Evolutionary conservation across 768 basidiomycete species (phyloP).

Genomic region (Lentinula guzmanii): DNA sequence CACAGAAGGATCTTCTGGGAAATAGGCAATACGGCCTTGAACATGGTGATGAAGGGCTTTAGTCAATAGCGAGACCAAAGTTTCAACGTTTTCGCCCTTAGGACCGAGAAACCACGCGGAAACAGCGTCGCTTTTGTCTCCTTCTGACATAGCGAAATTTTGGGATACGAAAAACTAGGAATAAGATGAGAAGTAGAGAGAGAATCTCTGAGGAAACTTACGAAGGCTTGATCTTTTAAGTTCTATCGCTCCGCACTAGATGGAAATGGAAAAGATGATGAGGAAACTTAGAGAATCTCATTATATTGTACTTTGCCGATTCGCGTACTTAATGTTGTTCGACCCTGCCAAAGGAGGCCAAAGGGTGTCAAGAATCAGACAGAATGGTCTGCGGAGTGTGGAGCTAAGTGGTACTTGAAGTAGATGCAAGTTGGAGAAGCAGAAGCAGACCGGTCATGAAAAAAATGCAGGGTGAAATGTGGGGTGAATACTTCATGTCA

Average conservation of each 20-base stretch:
- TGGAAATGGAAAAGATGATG: not conserved
- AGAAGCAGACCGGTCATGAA: not conserved
- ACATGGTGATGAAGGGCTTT: not conserved
- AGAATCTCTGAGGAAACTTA: not conserved
- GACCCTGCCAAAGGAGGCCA: not conserved
- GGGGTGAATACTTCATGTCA: not conserved
- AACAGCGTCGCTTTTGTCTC: not conserved
- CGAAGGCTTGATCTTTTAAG: not conserved
- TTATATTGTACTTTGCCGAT: not conserved
- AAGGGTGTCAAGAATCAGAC: not conserved
- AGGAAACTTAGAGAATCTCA: not conserved
- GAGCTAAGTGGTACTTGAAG: not conserved
- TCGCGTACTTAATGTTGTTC: not conserved
- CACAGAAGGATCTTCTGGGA: not conserved
- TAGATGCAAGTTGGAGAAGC: not conserved
- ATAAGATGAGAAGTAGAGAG: not conserved
- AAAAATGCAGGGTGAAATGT: not conserved
- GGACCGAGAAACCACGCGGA: conserved; percentile 3
- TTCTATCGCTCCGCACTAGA: not conserved
- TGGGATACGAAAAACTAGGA: not conserved
- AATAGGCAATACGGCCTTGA: not conserved
- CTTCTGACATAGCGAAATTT: not conserved
- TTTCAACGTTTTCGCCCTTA: not conserved
- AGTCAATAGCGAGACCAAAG: not conserved
- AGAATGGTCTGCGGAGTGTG: not conserved